Base-by-base conservation (phyloP, 345 rosid genomes). In the Acer negundo region DNA sequence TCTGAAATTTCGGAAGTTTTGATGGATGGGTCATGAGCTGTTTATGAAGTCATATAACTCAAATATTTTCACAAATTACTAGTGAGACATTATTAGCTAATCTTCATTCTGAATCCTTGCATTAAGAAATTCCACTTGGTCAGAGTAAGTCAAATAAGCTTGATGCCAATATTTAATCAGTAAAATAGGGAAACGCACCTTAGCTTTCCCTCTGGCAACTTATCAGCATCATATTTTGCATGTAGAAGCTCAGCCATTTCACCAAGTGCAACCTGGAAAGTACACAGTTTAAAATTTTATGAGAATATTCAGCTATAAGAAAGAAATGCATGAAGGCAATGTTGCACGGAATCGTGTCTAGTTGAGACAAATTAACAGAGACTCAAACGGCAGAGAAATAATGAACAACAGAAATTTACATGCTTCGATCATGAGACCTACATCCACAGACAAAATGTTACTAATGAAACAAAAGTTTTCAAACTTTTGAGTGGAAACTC, bases 231-330 rank as follows among this genome's bases (percentile, higher is more conserved):
- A 78, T 87, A 85, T 56, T 95, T 84, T 16, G 90, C 89, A 55
- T 65, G 0, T 16, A 78, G 78, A 78, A 90, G 97, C 80, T 95
- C 97, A 62, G 75, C 90, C 95, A 93, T 89, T 85, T 89, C 95
- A 10, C 98, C 97, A 47, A 95, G 88, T 20, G 98, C 98, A 85
- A 95, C 97, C 98, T 95, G 69, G 62, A 47, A 75, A 26, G 46
- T 17, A 78, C 17, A 69, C 1, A 22, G 20, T 35, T 64, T 68
- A 69, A 40, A 47, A 51, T 69, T 74, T 44, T 49, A 42, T 53
- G 40, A 78, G 75, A 73, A 64, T 2, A 42, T 42, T 42, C 46
- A 42, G 2, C 46, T 42, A 8, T 35, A 35, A 35, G 38, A 35
- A 35, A 35, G 38, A 4, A 35, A 35, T 42, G 46, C 10, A 16